Percentiles rank a stretch among this genome's conserved stretches.
Conservation (phyloP, 129 eudicot genomes). For the Calendula officinalis region DNA sequence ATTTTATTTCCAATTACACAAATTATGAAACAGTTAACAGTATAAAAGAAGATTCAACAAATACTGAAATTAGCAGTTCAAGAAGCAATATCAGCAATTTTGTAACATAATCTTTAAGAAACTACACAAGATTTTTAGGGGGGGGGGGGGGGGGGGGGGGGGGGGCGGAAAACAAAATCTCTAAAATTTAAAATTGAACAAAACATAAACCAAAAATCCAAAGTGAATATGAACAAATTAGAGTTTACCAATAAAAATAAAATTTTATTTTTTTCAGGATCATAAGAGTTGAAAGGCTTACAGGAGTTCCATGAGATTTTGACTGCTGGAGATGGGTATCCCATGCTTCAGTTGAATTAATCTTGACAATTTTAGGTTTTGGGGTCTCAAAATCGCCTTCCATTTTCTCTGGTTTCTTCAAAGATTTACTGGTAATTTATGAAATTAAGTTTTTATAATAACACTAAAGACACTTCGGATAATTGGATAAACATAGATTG, state of each 20-base stretch:
- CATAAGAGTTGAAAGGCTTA: constrained; percentile 28
- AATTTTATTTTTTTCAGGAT: background rate
- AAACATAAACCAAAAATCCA: background rate
- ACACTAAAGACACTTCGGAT: constrained; percentile 21
- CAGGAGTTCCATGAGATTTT: constrained; percentile 49
- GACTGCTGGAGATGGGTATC: constrained; percentile 48
- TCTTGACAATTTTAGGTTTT: constrained; percentile 41
- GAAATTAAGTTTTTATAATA: constrained; percentile 6
- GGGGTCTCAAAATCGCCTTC: constrained; percentile 31
- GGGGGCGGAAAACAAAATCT: background rate
- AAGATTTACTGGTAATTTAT: constrained; percentile 8
- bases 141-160: no score
- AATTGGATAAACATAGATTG: constrained; percentile 35
- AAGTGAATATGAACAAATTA: background rate
- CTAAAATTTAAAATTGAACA: background rate
- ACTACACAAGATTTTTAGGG: background rate
- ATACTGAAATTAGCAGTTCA: background rate
- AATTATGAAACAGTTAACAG: background rate
- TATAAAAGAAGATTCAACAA: background rate
- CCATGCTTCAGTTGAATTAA: constrained; percentile 55
- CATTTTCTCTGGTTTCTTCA: constrained; percentile 4
- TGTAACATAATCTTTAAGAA: background rate
- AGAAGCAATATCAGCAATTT: constrained; percentile 1
- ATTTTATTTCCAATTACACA: background rate
- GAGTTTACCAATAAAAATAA: background rate